phyloP scores from a whole-genome alignment of 352 stramenopile genomes.

The Blastocystis sp. region DNA sequence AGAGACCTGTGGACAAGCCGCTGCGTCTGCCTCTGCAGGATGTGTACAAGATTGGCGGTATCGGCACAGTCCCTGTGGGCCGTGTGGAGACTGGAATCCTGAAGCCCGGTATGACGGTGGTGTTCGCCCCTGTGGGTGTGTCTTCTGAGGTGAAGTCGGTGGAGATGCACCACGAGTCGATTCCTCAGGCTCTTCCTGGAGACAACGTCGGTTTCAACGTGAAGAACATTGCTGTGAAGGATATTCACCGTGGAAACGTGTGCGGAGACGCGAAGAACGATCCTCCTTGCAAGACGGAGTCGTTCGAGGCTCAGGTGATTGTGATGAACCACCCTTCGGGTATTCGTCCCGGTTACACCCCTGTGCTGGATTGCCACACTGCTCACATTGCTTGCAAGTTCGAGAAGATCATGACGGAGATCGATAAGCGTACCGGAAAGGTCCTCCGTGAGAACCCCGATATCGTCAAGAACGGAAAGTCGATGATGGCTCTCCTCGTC shows the following conservation, averaged over 20 bases:
- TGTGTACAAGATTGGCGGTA: conserved; percentile 91
- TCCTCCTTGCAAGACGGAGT: conserved; percentile 70
- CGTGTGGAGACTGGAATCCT: conserved; percentile 89
- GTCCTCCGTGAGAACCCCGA: conserved; percentile 78
- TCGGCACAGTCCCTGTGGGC: conserved; percentile 87
- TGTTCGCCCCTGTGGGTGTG: conserved; percentile 78
- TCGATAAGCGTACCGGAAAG: conserved; percentile 86
- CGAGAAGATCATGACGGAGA: conserved; percentile 82
- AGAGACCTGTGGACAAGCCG: conserved; percentile 80
- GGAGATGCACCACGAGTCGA: conserved; percentile 86
- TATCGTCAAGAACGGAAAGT: conserved; percentile 85
- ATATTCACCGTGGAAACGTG: conserved; percentile 83
- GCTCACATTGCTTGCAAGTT: conserved; percentile 88
- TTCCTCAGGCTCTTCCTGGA: conserved; percentile 78
- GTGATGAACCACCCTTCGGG: conserved; percentile 72
- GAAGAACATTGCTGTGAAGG: conserved; percentile 84
- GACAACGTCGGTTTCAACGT: conserved; percentile 93
- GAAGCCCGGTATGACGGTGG: conserved; percentile 78
- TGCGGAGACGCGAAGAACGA: conserved; percentile 81
- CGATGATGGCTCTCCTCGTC: conserved; percentile 82
- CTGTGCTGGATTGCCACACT: conserved; percentile 89
- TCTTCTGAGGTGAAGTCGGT: conserved; percentile 85
- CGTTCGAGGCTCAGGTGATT: conserved; percentile 87
- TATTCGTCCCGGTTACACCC: conserved; percentile 37
- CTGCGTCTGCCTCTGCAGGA: conserved; percentile 87